phyloP scores from a whole-genome alignment of 306 rosid species.

The Morella rubra region DNA sequence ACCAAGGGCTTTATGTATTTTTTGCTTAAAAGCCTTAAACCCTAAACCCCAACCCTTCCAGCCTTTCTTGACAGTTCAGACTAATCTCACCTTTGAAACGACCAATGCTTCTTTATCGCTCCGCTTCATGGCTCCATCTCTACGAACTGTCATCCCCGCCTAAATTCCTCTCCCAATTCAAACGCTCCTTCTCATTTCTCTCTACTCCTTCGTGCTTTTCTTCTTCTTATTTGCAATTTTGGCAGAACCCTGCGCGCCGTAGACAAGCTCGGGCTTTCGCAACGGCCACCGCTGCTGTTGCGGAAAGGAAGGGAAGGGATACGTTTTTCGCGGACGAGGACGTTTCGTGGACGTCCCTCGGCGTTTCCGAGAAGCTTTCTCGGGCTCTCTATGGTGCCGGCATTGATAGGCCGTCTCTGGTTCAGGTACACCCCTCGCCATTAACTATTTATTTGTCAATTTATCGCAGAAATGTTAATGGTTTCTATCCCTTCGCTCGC shows the following conservation, averaged over 20 bases:
- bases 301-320: conserved; percentile 50
- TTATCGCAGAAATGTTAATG: neutral
- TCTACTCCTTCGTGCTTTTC: conserved; percentile 28
- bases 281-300: conserved; percentile 30
- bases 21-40: conserved; percentile 9
- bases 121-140: conserved; percentile 48
- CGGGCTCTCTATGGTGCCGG: conserved; percentile 66
- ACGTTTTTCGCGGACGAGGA: conserved; percentile 71
- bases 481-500: neutral
- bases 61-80: too few species aligned
- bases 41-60: conserved; percentile 21
- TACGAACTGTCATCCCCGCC: conserved; percentile 48
- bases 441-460: neutral
- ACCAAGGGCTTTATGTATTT: too few species aligned
- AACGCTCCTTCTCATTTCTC: conserved; percentile 30
- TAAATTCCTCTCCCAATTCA: conserved; percentile 49
- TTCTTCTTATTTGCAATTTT: conserved; percentile 29
- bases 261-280: conserved; percentile 38
- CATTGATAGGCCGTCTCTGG: conserved; percentile 71
- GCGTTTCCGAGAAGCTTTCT: conserved; percentile 74
- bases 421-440: conserved; percentile 49
- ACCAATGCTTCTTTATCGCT: conserved; percentile 54
- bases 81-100: conserved; percentile 10
- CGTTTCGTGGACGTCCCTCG: conserved; percentile 79
- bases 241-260: conserved; percentile 28